Conservation (phyloP, 1,284 basidiomycete genomes). For the Sporisorium graminicola region DNA sequence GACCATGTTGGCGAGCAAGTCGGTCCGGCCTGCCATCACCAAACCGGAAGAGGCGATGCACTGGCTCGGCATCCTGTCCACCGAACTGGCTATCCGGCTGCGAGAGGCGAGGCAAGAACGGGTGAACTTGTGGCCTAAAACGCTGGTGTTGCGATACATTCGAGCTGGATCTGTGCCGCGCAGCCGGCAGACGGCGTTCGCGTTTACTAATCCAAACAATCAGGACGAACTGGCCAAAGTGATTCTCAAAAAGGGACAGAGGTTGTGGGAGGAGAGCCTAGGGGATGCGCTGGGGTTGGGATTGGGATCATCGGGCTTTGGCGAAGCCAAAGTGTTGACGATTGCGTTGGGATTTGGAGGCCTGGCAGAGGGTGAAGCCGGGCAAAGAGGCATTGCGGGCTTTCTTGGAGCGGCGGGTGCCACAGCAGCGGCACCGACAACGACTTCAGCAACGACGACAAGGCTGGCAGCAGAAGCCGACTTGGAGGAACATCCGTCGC, state of each 20-base stretch:
- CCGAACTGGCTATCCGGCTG: constrained; percentile 86
- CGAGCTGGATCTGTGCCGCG: constrained; percentile 75
- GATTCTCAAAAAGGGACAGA: constrained; percentile 82
- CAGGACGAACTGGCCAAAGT: constrained; percentile 72
- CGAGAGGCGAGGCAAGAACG: constrained; percentile 81
- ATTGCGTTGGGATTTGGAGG: constrained; percentile 85
- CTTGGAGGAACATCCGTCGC: constrained; percentile 12
- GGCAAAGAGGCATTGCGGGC: constrained; percentile 86
- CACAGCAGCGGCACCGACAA: constrained; percentile 18
- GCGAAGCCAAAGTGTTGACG: constrained; percentile 74
- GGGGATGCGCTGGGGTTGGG: constrained; percentile 66
- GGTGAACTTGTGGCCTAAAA: constrained; percentile 85
- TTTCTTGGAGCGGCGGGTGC: constrained; percentile 76
- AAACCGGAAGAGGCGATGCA: constrained; percentile 73
- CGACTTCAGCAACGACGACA: constrained; percentile 57
- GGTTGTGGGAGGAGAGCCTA: constrained; percentile 87
- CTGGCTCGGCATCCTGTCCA: constrained; percentile 90
- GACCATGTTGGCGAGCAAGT: constrained; percentile 66
- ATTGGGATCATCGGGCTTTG: constrained; percentile 14
- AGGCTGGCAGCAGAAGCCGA: constrained; percentile 20
- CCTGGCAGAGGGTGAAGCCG: constrained; percentile 81
- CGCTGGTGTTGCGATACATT: constrained; percentile 77
- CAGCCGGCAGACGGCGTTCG: constrained; percentile 86
- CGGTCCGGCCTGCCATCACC: constrained; percentile 58
- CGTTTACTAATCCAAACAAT: constrained; percentile 71